A percentile compares a stretch with the other conserved stretches of the same genome.
Conservation (phyloP, 1,284 basidiomycete species). For the Microbotryum saponariae region DNA sequence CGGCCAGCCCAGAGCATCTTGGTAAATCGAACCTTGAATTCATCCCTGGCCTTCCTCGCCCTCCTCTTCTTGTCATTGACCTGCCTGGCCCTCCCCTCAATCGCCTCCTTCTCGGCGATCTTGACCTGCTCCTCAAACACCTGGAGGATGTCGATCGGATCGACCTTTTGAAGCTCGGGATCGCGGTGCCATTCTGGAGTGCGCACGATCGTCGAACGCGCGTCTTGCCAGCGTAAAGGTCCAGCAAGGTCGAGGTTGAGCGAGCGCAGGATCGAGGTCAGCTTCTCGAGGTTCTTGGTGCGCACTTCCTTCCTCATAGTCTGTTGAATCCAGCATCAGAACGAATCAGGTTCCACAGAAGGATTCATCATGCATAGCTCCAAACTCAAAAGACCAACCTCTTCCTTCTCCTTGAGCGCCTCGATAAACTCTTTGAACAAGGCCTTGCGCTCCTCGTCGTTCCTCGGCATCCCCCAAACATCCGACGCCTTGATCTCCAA, state of each 20-base stretch:
- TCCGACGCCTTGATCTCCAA: constrained; percentile 28
- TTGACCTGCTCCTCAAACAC: constrained; percentile 87
- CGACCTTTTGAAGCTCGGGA: constrained; percentile 63
- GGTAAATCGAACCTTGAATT: constrained; percentile 57
- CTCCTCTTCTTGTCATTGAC: constrained; percentile 73
- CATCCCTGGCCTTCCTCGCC: constrained; percentile 80
- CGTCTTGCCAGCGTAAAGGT: constrained; percentile 76
- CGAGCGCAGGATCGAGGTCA: constrained; percentile 41
- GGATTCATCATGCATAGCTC: background rate
- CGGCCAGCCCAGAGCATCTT: no score
- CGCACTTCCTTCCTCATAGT: constrained; percentile 50
- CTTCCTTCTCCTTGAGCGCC: constrained; percentile 74
- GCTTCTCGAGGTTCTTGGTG: constrained; percentile 64
- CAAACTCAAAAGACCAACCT: constrained; percentile 49
- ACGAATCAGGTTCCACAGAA: background rate
- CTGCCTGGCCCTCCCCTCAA: constrained; percentile 66
- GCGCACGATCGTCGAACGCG: constrained; percentile 63
- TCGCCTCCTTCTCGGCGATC: constrained; percentile 76
- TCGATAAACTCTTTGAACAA: constrained; percentile 83
- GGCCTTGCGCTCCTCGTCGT: constrained; percentile 70
- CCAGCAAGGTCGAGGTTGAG: constrained; percentile 70
- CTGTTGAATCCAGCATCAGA: background rate
- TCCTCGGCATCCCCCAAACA: constrained; percentile 43
- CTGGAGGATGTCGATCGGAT: constrained; percentile 77
- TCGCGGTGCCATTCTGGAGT: constrained; percentile 71